Conservation (phyloP, 2,329 filamentous ascomycete species). For the Lojkania enalia region DNA sequence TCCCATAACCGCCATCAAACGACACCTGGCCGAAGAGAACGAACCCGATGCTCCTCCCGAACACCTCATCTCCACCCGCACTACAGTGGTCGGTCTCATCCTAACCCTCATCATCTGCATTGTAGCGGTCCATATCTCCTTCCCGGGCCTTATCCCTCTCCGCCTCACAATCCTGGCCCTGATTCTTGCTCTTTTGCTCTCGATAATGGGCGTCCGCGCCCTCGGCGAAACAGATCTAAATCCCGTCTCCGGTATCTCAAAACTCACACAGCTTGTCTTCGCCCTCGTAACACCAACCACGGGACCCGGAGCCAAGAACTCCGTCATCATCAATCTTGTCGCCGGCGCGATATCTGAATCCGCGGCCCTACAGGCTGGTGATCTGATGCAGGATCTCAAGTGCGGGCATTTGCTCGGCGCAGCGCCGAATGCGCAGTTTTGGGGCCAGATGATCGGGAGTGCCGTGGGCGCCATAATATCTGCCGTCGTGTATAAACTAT, state of each 20-base stretch:
- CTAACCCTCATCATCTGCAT: conserved; percentile 80
- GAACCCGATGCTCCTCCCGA: conserved; percentile 80
- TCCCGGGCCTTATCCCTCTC: conserved; percentile 79
- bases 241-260: conserved; percentile 93
- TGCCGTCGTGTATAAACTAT: conserved; percentile 84
- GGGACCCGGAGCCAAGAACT: conserved; percentile 65
- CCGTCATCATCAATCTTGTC: conserved; percentile 92
- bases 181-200: conserved; percentile 69
- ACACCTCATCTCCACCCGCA: conserved; percentile 74
- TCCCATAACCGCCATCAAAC: conserved; percentile 36
- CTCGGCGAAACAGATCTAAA: conserved; percentile 88
- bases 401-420: conserved; percentile 92
- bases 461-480: conserved; percentile 83
- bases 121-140: conserved; percentile 77
- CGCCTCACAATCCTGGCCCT: conserved; percentile 84
- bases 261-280: conserved; percentile 94
- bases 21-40: conserved; percentile 26
- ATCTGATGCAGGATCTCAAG: conserved; percentile 96
- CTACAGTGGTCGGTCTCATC: conserved; percentile 74
- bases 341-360: conserved; percentile 86
- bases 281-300: conserved; percentile 76
- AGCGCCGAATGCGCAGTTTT: conserved; percentile 92
- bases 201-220: conserved; percentile 66
- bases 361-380: conserved; percentile 89
- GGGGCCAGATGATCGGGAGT: conserved; percentile 90